phyloP scores from a whole-genome alignment of 2,329 filamentous ascomycete genomes.

The Cordyceps militaris region DNA sequence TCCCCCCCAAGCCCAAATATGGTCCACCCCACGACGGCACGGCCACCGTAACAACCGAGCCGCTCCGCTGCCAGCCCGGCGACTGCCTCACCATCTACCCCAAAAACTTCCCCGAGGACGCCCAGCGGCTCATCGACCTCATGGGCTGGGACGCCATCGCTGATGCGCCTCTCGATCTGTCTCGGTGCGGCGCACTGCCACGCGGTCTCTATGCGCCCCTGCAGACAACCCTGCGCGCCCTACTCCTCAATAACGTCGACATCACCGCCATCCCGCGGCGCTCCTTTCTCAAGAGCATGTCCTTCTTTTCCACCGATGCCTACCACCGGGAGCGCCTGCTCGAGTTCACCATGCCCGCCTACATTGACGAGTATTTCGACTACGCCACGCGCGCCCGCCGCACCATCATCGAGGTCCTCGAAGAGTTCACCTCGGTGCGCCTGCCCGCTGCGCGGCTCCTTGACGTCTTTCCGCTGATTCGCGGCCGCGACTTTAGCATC shows the following conservation, averaged over 20 bases:
- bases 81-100: slow-evolving; percentile 78
- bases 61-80: slow-evolving; percentile 53
- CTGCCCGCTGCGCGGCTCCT: slow-evolving; percentile 69
- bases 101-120: slow-evolving; percentile 78
- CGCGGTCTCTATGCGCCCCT: slow-evolving; percentile 30
- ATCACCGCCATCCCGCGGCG: slow-evolving; percentile 84
- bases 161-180: slow-evolving; percentile 57
- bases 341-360: slow-evolving; percentile 74
- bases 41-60: slow-evolving; percentile 15
- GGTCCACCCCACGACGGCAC: background rate
- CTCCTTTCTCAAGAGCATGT: slow-evolving; percentile 73
- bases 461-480: slow-evolving; percentile 70
- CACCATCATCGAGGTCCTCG: slow-evolving; percentile 84
- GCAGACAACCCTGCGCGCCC: slow-evolving; percentile 58
- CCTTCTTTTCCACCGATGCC: slow-evolving; percentile 63
- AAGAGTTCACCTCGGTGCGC: slow-evolving; percentile 79
- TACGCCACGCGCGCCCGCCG: slow-evolving; percentile 87
- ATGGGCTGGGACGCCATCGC: slow-evolving; percentile 74
- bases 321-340: slow-evolving; percentile 74
- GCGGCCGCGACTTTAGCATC: slow-evolving; percentile 91
- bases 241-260: slow-evolving; percentile 79
- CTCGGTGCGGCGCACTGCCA: slow-evolving; percentile 25
- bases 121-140: slow-evolving; percentile 66
- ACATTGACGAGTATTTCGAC: slow-evolving; percentile 88
- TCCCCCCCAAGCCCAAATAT: slow-evolving; percentile 21